Percentiles rank a stretch among this genome's conserved stretches.
These are phyloP conservation scores for Marasmius oreades DNA, from an alignment of 1,284 basidiomycete genomes.

Conservation along the genomic window DNA sequence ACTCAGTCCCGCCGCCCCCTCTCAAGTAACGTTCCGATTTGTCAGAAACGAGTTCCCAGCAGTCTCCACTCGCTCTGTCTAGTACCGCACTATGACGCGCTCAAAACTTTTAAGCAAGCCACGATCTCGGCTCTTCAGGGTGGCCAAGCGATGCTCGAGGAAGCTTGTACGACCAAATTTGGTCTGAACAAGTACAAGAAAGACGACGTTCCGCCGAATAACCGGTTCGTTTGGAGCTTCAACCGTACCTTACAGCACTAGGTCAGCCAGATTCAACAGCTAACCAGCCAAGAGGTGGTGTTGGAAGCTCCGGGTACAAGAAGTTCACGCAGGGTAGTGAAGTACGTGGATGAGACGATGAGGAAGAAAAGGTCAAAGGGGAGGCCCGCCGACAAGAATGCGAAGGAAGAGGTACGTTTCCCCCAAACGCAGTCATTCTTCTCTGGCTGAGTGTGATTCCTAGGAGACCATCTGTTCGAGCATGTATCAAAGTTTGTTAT, in stretches of 20 bases:
- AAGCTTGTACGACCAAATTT: conserved; percentile 53
- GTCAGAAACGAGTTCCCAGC: conserved; percentile 54
- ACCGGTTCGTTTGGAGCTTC: background rate
- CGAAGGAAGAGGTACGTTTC: conserved; percentile 56
- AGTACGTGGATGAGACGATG: conserved; percentile 62
- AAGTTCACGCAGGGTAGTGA: conserved; percentile 58
- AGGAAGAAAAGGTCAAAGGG: conserved; percentile 72
- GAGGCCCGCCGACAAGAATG: conserved; percentile 61
- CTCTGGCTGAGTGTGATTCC: conserved; percentile 8
- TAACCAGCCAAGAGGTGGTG: conserved; percentile 49
- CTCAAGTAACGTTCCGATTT: conserved; percentile 62
- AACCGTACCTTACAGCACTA: background rate
- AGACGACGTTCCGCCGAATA: background rate
- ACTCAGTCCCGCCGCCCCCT: conserved; percentile 41
- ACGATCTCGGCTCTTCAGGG: conserved; percentile 55
- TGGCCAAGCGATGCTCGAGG: conserved; percentile 55
- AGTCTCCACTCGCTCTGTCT: conserved; percentile 61
- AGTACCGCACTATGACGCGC: conserved; percentile 52
- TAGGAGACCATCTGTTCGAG: too few relatives aligned
- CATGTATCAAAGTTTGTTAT: too few relatives aligned
- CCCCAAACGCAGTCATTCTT: background rate
- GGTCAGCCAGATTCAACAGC: conserved; percentile 14
- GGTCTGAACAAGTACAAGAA: conserved; percentile 21
- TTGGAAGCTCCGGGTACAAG: conserved; percentile 61
- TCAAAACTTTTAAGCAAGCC: conserved; percentile 62